Evolutionary conservation across 768 basidiomycete genomes (phyloP).

Genomic region (Mycena metata): DNA sequence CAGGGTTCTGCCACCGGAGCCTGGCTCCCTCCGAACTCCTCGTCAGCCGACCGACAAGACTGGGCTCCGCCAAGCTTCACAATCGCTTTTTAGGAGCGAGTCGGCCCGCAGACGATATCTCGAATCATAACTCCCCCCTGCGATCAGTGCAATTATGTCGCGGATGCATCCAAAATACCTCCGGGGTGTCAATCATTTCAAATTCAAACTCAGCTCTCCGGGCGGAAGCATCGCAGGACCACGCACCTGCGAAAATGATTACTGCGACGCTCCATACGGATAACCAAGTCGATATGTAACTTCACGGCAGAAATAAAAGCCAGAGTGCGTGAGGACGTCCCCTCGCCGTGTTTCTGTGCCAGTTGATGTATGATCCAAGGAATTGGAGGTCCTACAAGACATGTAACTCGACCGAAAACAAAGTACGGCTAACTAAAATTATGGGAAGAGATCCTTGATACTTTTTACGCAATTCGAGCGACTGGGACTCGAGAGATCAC

Average conservation of each 20-base stretch:
- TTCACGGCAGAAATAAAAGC: no score
- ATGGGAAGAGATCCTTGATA: slow-evolving; percentile 33
- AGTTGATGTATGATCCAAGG: no score
- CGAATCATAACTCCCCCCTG: neutral
- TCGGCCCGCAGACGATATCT: neutral
- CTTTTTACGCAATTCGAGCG: slow-evolving; percentile 27
- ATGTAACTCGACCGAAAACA: slow-evolving; percentile 19
- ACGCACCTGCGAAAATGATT: no score
- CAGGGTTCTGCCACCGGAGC: slow-evolving; percentile 11
- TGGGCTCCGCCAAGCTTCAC: neutral
- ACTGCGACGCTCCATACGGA: no score
- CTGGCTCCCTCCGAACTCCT: neutral
- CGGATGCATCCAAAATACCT: no score
- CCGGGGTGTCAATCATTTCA: no score
- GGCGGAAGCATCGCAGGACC: no score
- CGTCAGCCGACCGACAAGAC: slow-evolving; percentile 2
- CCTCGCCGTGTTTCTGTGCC: no score
- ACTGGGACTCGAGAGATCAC: slow-evolving; percentile 47
- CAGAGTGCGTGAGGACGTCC: no score
- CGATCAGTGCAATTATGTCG: no score
- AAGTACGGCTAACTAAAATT: slow-evolving; percentile 36
- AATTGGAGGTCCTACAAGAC: neutral
- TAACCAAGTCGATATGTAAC: no score
- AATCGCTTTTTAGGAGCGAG: neutral
- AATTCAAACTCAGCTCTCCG: no score